phyloP scores from a whole-genome alignment of 2,329 filamentous ascomycete genomes.

The Phaeosphaeria sp. region DNA sequence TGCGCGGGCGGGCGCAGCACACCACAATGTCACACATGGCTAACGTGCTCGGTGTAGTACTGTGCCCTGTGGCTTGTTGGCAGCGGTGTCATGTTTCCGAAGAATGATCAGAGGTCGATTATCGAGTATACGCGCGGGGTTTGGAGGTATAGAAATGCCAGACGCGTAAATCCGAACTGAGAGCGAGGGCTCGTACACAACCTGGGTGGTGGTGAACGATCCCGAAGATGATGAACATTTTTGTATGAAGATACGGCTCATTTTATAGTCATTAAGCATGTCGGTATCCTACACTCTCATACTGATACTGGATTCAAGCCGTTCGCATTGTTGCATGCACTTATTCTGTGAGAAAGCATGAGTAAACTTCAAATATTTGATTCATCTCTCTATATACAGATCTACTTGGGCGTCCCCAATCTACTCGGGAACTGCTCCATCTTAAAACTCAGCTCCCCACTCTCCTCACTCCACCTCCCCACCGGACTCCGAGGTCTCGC shows the following conservation, averaged over 20 bases:
- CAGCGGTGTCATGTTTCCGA: neutral
- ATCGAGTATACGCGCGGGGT: too few relatives aligned
- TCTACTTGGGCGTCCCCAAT: slow-evolving; percentile 10
- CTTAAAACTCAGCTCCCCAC: slow-evolving; percentile 20
- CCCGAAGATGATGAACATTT: neutral
- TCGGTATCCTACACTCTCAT: neutral
- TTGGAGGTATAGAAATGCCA: too few relatives aligned
- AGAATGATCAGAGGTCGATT: too few relatives aligned
- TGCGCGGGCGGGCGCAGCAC: neutral
- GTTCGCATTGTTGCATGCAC: too few relatives aligned
- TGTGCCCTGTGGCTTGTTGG: neutral
- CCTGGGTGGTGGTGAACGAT: too few relatives aligned
- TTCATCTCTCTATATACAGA: neutral
- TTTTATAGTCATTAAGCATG: neutral
- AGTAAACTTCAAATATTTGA: neutral
- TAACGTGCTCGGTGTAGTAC: neutral
- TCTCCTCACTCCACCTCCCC: slow-evolving; percentile 44
- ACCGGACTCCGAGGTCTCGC: slow-evolving; percentile 34
- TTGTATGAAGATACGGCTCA: too few relatives aligned
- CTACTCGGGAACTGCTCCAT: slow-evolving; percentile 6
- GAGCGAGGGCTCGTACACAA: too few relatives aligned
- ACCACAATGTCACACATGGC: neutral
- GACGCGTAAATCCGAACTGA: too few relatives aligned
- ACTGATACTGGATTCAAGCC: neutral
- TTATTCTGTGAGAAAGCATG: neutral